A percentile compares a stretch with the other conserved stretches of the same genome.
Evolutionary conservation across 208 protist species (phyloP).

Genomic region (Histomonas meleagridis): DNA sequence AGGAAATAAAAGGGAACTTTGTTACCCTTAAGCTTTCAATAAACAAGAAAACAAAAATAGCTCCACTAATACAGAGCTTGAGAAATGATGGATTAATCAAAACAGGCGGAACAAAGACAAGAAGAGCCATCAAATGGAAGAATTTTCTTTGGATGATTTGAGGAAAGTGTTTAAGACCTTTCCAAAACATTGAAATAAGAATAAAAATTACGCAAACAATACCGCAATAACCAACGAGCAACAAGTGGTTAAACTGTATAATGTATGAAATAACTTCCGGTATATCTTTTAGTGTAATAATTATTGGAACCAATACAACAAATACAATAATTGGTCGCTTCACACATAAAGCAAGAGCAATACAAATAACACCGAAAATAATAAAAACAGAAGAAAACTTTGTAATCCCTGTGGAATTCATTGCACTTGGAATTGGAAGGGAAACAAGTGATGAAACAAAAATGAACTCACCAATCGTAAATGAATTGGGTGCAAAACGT

Average conservation of each 20-base stretch:
- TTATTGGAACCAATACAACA: not conserved
- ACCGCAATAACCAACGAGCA: not conserved
- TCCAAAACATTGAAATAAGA: conserved; percentile 7
- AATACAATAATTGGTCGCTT: not conserved
- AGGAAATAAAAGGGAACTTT: not conserved
- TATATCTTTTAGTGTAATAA: not conserved
- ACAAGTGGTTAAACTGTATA: not conserved
- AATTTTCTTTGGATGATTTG: conserved; percentile 27
- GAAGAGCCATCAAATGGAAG: conserved; percentile 23
- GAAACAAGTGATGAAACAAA: not conserved
- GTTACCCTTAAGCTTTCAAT: not conserved
- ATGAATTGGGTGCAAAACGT: not conserved
- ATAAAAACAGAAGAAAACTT: not conserved
- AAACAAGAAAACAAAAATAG: conserved; percentile 23
- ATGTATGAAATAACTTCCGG: not conserved
- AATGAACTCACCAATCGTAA: not conserved
- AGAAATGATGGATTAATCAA: not conserved
- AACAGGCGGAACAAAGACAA: conserved; percentile 15
- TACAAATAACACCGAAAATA: not conserved
- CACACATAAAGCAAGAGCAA: not conserved
- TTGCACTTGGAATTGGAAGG: not conserved
- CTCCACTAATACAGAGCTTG: not conserved
- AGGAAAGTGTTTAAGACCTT: not conserved
- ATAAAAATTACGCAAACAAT: not conserved
- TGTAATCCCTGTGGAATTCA: not conserved